Conservation (phyloP, 2,329 filamentous ascomycete species). For the Colletotrichum sp. region DNA sequence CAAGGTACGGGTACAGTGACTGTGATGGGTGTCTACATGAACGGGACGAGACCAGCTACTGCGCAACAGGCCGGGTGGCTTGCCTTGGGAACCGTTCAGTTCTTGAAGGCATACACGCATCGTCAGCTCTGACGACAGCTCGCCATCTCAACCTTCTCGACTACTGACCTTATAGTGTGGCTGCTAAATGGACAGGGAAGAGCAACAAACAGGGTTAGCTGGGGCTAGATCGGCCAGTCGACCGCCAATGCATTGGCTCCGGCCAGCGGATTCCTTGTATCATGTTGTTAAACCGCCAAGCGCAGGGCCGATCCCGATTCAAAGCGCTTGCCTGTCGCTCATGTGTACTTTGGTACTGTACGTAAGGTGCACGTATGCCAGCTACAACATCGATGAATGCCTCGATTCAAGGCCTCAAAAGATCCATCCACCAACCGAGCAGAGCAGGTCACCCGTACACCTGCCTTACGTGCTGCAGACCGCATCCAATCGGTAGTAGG, state of each 20-base stretch:
- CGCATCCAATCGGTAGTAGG: background rate
- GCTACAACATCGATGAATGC: background rate
- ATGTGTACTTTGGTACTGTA: background rate
- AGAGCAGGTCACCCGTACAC: background rate
- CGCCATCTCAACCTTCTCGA: background rate
- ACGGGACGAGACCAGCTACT: background rate
- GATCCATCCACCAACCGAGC: background rate
- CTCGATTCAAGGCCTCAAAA: background rate
- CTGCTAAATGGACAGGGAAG: conserved; percentile 1
- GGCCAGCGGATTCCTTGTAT: background rate
- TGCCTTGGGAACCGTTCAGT: background rate
- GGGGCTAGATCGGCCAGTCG: background rate
- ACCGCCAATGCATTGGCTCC: conserved; percentile 6
- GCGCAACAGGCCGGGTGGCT: background rate
- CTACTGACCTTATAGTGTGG: background rate
- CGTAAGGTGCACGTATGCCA: background rate
- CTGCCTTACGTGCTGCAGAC: background rate
- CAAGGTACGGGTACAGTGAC: background rate
- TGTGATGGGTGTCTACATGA: background rate
- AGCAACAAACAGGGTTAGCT: conserved; percentile 7
- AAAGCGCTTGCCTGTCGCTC: conserved; percentile 1
- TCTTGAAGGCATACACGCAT: background rate
- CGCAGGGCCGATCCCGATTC: conserved; percentile 15
- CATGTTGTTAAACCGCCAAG: conserved; percentile 12
- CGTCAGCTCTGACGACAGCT: conserved; percentile 18